phyloP scores from a whole-genome alignment of 2,329 filamentous ascomycete genomes.

The Fusarium gaditjirri region DNA sequence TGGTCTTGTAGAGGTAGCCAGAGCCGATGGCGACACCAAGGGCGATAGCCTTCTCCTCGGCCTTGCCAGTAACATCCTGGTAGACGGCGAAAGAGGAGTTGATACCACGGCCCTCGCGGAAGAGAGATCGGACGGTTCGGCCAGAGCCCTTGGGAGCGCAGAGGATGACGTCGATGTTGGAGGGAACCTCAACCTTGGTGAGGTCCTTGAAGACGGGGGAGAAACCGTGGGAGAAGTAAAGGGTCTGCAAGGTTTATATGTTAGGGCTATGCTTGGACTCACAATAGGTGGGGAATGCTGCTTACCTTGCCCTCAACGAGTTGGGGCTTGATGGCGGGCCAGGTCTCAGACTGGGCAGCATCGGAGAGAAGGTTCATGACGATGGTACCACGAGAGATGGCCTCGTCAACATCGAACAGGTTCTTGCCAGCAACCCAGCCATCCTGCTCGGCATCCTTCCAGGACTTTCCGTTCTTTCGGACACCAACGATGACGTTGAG shows the following conservation, averaged over 20 bases:
- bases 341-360: constrained; percentile 98
- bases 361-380: constrained; percentile 99
- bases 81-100: constrained; percentile 98
- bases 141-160: constrained; percentile 99
- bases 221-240: constrained; percentile 99
- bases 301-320: constrained; percentile 97
- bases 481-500: constrained; percentile 99
- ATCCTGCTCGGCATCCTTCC: constrained; percentile 97
- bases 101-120: constrained; percentile 99
- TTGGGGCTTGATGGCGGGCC: constrained; percentile 97
- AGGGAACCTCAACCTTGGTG: constrained; percentile 97
- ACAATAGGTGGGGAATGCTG: neutral
- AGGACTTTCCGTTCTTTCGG: constrained; percentile 96
- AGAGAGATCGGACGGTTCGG: constrained; percentile 97
- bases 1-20: constrained; percentile 99
- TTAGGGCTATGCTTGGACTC: constrained; percentile 34
- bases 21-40: constrained; percentile 96
- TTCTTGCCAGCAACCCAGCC: constrained; percentile 99
- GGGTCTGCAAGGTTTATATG: constrained; percentile 70
- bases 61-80: constrained; percentile 98
- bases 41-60: constrained; percentile 96
- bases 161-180: constrained; percentile 98
- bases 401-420: constrained; percentile 98
- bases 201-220: constrained; percentile 99
- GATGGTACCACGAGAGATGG: constrained; percentile 91